Evolutionary conservation across 345 rosid genomes (phyloP).

Genomic region (Erucastrum elatum): DNA sequence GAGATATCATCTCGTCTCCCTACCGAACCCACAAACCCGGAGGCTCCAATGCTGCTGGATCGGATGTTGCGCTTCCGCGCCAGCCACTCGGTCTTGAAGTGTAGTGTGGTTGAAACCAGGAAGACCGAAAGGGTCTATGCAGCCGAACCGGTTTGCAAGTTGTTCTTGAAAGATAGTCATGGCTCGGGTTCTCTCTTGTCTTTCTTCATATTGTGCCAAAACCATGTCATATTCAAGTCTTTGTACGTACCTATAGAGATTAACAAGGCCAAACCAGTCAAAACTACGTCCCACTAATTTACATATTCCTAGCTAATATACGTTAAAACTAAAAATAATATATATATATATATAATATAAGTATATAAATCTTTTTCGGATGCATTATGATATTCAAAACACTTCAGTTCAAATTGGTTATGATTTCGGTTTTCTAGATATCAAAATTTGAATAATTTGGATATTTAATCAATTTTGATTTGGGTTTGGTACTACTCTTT

Average conservation of each 20-base stretch:
- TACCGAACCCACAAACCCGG: conserved; percentile 34
- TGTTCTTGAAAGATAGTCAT: conserved; percentile 20
- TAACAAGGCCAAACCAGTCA: neutral
- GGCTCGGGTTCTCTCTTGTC: conserved; percentile 29
- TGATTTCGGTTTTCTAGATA: too few relatives aligned
- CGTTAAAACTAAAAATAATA: too few relatives aligned
- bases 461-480: too few relatives aligned
- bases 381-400: too few relatives aligned
- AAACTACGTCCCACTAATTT: neutral
- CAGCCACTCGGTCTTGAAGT: conserved; percentile 43
- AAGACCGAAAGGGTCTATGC: conserved; percentile 21
- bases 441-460: too few relatives aligned
- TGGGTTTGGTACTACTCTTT: too few relatives aligned
- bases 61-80: conserved; percentile 48
- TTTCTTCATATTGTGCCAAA: conserved; percentile 14
- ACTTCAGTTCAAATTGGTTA: too few relatives aligned
- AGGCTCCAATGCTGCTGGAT: conserved; percentile 47
- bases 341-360: too few relatives aligned
- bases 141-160: conserved; percentile 34
- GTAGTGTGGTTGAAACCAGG: conserved; percentile 26
- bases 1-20: conserved; percentile 41
- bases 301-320: neutral
- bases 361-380: too few relatives aligned
- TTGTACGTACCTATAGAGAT: conserved; percentile 21
- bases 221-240: conserved; percentile 26